Conservation (phyloP, 345 rosid species). For the Eucalyptus viminalis region DNA sequence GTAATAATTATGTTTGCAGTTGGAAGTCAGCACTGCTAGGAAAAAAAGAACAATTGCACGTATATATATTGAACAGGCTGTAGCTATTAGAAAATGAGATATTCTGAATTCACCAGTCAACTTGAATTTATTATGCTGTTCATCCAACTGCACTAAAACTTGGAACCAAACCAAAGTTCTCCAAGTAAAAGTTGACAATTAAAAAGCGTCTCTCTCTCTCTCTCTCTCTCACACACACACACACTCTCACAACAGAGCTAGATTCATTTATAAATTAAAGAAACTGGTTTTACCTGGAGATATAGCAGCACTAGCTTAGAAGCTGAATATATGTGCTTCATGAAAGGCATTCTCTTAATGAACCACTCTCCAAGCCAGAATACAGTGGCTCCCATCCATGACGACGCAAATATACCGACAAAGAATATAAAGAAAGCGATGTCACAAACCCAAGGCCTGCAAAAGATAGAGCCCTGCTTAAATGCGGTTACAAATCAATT, state of each 20-base stretch:
- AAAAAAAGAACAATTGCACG: neutral
- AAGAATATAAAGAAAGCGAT: conserved; percentile 57
- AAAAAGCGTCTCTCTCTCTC: no score
- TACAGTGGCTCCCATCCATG: conserved; percentile 73
- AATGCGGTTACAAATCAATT: neutral
- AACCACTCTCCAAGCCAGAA: conserved; percentile 78
- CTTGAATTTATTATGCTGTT: neutral
- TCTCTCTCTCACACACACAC: neutral
- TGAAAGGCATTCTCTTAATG: conserved; percentile 70
- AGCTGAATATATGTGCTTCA: conserved; percentile 67
- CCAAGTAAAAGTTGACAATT: no score
- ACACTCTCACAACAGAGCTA: neutral
- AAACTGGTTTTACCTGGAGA: conserved; percentile 49
- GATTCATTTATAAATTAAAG: neutral
- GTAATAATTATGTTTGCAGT: neutral
- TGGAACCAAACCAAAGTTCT: neutral
- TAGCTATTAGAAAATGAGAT: neutral
- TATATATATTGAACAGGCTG: neutral
- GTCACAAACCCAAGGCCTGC: conserved; percentile 82
- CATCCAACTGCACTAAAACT: neutral
- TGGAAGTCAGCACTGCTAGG: neutral
- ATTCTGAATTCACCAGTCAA: neutral
- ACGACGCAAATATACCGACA: conserved; percentile 72
- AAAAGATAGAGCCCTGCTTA: neutral
- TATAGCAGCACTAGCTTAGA: conserved; percentile 75